These are phyloP conservation scores for Parastagonospora nodorum DNA, from an alignment of 2,329 filamentous ascomycete genomes.

Conservation along the genomic window DNA sequence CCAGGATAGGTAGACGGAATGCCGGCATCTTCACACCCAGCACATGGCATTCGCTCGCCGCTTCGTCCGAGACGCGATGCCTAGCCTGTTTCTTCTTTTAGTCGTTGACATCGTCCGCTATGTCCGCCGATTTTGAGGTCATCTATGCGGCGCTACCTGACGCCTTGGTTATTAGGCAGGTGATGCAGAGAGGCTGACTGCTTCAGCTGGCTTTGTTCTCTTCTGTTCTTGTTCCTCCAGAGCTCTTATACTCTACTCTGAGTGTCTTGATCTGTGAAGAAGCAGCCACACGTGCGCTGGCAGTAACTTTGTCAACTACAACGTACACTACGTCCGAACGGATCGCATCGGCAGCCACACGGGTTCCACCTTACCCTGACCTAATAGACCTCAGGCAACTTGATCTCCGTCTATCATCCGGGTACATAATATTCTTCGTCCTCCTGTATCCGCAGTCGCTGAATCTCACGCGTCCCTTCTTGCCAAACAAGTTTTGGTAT, in stretches of 20 bases:
- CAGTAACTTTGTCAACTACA: neutral
- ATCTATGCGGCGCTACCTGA: neutral
- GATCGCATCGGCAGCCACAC: conserved; percentile 4
- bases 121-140: neutral
- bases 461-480: neutral
- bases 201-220: neutral
- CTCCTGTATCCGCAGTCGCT: neutral
- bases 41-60: neutral
- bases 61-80: neutral
- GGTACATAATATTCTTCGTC: neutral
- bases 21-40: conserved; percentile 1
- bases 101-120: conserved; percentile 5
- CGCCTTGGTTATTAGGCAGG: neutral
- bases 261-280: neutral
- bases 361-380: neutral
- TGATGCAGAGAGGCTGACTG: neutral
- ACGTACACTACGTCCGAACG: neutral
- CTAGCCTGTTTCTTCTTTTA: conserved; percentile 1
- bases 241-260: neutral
- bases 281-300: neutral
- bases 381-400: neutral
- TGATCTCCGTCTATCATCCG: neutral
- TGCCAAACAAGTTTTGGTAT: neutral
- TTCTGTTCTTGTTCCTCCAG: neutral
- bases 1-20: conserved; percentile 2